Evolutionary conservation across 352 stramenopile species (phyloP).

Genomic region (Detonula confervacea): DNA sequence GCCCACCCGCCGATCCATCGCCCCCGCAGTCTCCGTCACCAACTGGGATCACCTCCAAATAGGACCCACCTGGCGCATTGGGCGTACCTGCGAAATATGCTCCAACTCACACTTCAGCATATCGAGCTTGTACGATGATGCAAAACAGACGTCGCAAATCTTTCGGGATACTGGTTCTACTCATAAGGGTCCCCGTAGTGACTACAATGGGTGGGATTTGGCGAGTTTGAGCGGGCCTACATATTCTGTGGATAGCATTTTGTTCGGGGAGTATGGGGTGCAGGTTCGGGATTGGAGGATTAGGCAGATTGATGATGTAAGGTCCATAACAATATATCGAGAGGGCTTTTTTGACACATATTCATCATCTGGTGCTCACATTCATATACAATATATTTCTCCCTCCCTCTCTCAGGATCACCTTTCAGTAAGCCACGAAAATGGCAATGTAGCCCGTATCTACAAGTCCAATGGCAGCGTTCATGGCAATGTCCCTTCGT

Average conservation of each 20-base stretch:
- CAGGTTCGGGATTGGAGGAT: slow-evolving; percentile 20
- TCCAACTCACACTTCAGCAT: slow-evolving; percentile 6
- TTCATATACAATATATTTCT: too few species aligned
- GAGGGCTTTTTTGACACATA: too few species aligned
- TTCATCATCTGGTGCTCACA: too few species aligned
- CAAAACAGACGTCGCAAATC: slow-evolving; percentile 1
- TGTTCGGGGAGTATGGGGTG: slow-evolving; percentile 14
- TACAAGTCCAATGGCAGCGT: background rate
- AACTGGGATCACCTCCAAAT: slow-evolving; percentile 13
- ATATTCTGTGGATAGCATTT: background rate
- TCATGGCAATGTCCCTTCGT: slow-evolving; percentile 6
- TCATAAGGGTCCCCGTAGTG: background rate
- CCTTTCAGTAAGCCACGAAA: slow-evolving; percentile 11
- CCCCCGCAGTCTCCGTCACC: too few species aligned
- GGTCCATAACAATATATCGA: too few species aligned
- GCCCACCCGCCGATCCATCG: too few species aligned
- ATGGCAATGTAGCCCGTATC: slow-evolving; percentile 4
- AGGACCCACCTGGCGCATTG: slow-evolving; percentile 5
- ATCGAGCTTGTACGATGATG: background rate
- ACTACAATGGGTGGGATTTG: slow-evolving; percentile 9
- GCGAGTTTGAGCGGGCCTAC: background rate
- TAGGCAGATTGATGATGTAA: slow-evolving; percentile 3
- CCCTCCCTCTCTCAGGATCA: too few species aligned
- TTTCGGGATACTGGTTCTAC: slow-evolving; percentile 5
- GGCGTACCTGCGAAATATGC: slow-evolving; percentile 1